These are phyloP conservation scores for Persicaria maculosa DNA, from an alignment of 148 eudicot species.

Conservation along the genomic window DNA sequence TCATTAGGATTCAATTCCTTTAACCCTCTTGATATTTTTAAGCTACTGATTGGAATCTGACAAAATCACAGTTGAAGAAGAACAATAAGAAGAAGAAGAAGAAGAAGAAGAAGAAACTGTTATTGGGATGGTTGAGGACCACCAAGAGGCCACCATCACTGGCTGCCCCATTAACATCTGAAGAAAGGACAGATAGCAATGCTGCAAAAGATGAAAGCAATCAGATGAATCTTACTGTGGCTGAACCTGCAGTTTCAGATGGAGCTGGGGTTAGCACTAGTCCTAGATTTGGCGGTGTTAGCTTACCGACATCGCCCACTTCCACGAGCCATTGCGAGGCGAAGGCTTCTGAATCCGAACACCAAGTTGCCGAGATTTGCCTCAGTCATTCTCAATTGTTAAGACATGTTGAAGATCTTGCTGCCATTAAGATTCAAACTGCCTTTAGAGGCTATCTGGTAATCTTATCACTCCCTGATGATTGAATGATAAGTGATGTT, in stretches of 20 bases:
- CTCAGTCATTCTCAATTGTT: neutral
- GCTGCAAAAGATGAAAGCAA: neutral
- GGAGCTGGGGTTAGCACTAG: neutral
- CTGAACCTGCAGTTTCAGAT: neutral
- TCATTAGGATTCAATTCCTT: neutral
- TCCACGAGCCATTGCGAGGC: neutral
- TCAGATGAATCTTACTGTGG: neutral
- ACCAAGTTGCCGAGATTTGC: neutral
- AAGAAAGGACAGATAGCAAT: slow-evolving; percentile 9
- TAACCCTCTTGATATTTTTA: neutral
- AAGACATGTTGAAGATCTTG: slow-evolving; percentile 16
- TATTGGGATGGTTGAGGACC: slow-evolving; percentile 10
- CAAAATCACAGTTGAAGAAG: slow-evolving; percentile 6
- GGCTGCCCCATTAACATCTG: neutral
- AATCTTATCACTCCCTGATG: neutral
- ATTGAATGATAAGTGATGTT: neutral
- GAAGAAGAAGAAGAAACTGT: neutral
- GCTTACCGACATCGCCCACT: neutral
- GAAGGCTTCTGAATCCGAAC: neutral
- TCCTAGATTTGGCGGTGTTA: neutral
- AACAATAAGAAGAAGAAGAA: slow-evolving; percentile 7
- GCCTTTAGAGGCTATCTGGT: slow-evolving; percentile 65
- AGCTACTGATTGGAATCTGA: neutral
- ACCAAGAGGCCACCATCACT: slow-evolving; percentile 12
- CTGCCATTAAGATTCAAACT: slow-evolving; percentile 66